These are phyloP conservation scores for Helotiales sp. DNA, from an alignment of 2,329 filamentous ascomycete species.

Conservation along the genomic window DNA sequence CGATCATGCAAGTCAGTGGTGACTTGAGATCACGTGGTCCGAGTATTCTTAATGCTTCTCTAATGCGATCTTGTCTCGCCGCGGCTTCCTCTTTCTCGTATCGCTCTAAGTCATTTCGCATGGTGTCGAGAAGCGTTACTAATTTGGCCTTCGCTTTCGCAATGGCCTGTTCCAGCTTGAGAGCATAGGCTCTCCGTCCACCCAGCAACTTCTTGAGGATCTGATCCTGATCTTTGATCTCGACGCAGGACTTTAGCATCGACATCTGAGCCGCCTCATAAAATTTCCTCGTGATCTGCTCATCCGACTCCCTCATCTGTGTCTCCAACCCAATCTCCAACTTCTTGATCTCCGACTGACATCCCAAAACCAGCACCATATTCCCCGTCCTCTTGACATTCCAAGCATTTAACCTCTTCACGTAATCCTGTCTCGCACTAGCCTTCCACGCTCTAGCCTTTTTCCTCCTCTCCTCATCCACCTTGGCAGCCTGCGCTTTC, in stretches of 20 bases:
- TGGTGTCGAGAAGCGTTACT: conserved; percentile 6
- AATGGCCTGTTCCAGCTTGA: conserved; percentile 2
- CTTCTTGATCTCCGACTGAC: conserved; percentile 1
- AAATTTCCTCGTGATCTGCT: conserved; percentile 12
- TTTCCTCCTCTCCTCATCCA: neutral
- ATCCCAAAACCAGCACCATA: neutral
- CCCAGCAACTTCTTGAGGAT: neutral
- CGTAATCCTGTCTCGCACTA: conserved; percentile 10
- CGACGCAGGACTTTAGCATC: neutral
- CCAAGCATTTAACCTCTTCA: conserved; percentile 12
- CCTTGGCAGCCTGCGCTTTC: neutral
- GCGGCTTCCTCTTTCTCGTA: conserved; percentile 22
- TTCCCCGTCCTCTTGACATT: conserved; percentile 1
- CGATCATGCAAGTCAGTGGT: conserved; percentile 22
- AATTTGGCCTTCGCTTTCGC: conserved; percentile 8
- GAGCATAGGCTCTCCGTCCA: neutral
- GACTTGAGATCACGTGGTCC: conserved; percentile 22
- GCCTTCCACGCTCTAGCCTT: conserved; percentile 15
- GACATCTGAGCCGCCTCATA: conserved; percentile 7
- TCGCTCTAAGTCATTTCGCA: conserved; percentile 8
- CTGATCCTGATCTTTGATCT: neutral
- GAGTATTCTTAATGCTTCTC: conserved; percentile 24
- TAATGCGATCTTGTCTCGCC: conserved; percentile 8
- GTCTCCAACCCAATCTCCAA: conserved; percentile 12
- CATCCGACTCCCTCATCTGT: conserved; percentile 10